Evolutionary conservation across 495 filamentous ascomycete species (phyloP).

Genomic region (Bacidia gigantensis): DNA sequence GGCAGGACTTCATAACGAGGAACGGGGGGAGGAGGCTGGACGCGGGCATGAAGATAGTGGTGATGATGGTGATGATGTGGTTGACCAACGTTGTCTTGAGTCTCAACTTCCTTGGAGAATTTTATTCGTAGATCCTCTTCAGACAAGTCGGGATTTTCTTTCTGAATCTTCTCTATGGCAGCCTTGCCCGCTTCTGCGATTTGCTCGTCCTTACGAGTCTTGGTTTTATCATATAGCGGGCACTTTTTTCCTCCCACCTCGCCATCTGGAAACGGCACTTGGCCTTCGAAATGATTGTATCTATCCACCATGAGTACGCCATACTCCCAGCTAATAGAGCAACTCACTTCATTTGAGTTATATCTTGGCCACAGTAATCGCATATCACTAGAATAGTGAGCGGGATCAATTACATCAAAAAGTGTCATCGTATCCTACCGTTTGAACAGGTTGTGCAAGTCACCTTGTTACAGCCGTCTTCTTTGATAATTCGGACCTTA

Average conservation of each 20-base stretch:
- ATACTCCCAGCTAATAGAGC: no score
- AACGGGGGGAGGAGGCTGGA: not conserved
- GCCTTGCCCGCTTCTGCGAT: slow-evolving; percentile 49
- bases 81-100: not conserved
- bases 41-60: not conserved
- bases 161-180: slow-evolving; percentile 40
- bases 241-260: slow-evolving; percentile 41
- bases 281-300: slow-evolving; percentile 31
- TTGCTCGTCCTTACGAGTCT: slow-evolving; percentile 49
- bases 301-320: not conserved
- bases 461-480: slow-evolving; percentile 77
- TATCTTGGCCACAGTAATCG: slow-evolving; percentile 20
- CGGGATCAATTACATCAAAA: not conserved
- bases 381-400: slow-evolving; percentile 7
- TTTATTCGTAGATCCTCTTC: slow-evolving; percentile 42
- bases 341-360: slow-evolving; percentile 8
- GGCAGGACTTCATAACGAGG: no score
- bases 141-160: slow-evolving; percentile 45
- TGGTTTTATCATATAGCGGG: slow-evolving; percentile 49
- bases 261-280: not conserved
- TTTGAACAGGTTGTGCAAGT: slow-evolving; percentile 40
- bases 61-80: not conserved
- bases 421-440: slow-evolving; percentile 19
- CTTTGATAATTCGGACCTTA: slow-evolving; percentile 51
- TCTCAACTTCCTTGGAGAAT: slow-evolving; percentile 10